Base-by-base conservation (phyloP, 2,329 filamentous ascomycete species). In the Trichophyton rubrum region DNA sequence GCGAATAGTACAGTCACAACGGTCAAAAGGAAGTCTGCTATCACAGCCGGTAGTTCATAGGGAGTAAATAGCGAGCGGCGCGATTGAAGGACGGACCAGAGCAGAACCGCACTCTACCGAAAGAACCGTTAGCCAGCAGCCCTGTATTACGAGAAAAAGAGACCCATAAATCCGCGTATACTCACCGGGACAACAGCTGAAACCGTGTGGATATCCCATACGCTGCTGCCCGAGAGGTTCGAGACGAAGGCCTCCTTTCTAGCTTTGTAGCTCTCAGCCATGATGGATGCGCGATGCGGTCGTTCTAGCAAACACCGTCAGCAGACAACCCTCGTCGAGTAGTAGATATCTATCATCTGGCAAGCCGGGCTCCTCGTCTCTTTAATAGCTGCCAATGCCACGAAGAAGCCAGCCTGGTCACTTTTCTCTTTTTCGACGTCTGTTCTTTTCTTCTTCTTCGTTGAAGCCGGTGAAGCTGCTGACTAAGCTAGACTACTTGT, bases 201-300 rank as follows among this genome's bases (percentile, higher is more conserved):
- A 67, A 97, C 88, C 67, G 83, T 82, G 72, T 91, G 92, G 76
- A 99, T 91, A 72, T 99, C 93, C 66, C 81, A 77, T 63, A 95
- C 85, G 35, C 85, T 82, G 62, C 93, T 90, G 45, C 93, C 93
- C 5, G 87, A 85, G 33, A 96, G 83, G 72, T 90, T 89, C 60
- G 92, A 96, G 69, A 99, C 93, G 73, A 96, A 96, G 70, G 90
- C 90, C 79, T 95, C 91, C 78, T 99, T 99, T 67, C 87, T 81
- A 69, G 87, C 83, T 77, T 96, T 99, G 79, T 96, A 96, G 74
- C 81, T 86, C 59, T 70, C 66, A 49, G 73, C 71, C 74, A 63
- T 63, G 30, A 35, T 55, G 30, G 30, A 35, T 55, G 30, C 49
- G 49, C 49, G 27, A 43, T 55, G n/a, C 30, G 51, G 6, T 55